phyloP scores from a whole-genome alignment of 768 basidiomycete genomes.

The Steccherinum ochraceum region DNA sequence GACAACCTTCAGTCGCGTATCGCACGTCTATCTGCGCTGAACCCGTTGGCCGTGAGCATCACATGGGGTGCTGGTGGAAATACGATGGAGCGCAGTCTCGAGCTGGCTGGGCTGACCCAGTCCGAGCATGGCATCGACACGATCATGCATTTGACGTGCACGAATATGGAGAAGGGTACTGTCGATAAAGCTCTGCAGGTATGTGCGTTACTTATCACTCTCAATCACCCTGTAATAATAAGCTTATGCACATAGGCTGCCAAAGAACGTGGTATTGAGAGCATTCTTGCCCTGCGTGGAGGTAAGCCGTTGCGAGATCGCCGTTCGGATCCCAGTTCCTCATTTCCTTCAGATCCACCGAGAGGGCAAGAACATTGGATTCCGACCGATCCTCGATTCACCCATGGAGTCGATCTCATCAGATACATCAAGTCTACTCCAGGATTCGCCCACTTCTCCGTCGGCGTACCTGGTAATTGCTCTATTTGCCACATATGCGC shows the following conservation, averaged over 20 bases:
- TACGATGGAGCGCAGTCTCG: conserved; percentile 82
- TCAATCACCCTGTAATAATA: background rate
- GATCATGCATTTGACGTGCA: conserved; percentile 92
- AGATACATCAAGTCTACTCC: conserved; percentile 74
- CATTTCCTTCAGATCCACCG: conserved; percentile 65
- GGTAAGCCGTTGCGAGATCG: conserved; percentile 40
- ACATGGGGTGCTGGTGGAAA: conserved; percentile 98
- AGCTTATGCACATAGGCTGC: conserved; percentile 51
- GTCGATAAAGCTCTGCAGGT: conserved; percentile 85
- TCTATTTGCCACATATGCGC: background rate
- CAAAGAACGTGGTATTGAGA: conserved; percentile 77
- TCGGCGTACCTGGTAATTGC: conserved; percentile 83
- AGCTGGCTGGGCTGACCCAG: conserved; percentile 77
- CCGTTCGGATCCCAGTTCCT: no score
- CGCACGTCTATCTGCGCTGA: conserved; percentile 66
- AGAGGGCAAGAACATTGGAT: conserved; percentile 93
- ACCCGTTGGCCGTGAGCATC: conserved; percentile 82
- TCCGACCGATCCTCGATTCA: conserved; percentile 76
- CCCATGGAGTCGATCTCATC: conserved; percentile 85
- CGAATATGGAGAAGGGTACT: conserved; percentile 88
- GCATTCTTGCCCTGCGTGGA: conserved; percentile 88
- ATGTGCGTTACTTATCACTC: conserved; percentile 16
- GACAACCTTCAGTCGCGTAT: conserved; percentile 88
- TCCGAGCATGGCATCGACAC: conserved; percentile 74
- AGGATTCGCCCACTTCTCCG: conserved; percentile 82